These are phyloP conservation scores for Aspergillus novoparasiticus DNA, from an alignment of 2,329 filamentous ascomycete genomes.

Conservation along the genomic window DNA sequence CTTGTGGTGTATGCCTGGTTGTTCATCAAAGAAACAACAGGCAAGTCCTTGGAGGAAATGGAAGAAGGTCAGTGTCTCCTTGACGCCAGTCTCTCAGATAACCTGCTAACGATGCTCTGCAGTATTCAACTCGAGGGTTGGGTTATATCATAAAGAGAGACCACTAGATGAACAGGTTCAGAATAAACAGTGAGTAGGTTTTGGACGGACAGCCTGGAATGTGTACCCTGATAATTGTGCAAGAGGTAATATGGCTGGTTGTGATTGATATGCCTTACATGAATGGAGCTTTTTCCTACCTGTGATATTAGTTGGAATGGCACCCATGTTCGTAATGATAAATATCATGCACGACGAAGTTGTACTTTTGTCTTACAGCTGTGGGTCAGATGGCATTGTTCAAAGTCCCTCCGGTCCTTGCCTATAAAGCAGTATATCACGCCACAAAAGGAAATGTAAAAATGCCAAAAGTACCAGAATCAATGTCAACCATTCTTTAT, in stretches of 20 bases:
- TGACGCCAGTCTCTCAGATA: too few relatives aligned
- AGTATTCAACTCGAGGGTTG: conserved; percentile 7
- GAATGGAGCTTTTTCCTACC: neutral
- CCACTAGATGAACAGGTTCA: neutral
- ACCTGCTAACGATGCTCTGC: neutral
- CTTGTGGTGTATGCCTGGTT: conserved; percentile 37
- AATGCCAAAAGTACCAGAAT: neutral
- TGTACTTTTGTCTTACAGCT: too few relatives aligned
- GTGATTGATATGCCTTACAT: neutral
- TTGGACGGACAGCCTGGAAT: neutral
- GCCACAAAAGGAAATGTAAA: neutral
- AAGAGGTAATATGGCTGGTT: neutral
- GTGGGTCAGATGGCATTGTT: too few relatives aligned
- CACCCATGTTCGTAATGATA: neutral
- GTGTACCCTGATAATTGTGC: neutral
- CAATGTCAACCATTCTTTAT: neutral
- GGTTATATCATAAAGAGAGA: neutral
- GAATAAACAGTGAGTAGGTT: neutral
- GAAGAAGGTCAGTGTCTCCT: conserved; percentile 23
- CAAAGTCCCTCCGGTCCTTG: neutral
- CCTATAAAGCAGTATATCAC: neutral
- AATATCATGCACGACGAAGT: neutral
- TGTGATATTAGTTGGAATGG: neutral
- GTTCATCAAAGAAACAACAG: conserved; percentile 45
- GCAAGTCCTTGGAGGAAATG: conserved; percentile 44